Base-by-base conservation (phyloP, 108 stramenopile species). In the Fragilariopsis cylindrus region DNA sequence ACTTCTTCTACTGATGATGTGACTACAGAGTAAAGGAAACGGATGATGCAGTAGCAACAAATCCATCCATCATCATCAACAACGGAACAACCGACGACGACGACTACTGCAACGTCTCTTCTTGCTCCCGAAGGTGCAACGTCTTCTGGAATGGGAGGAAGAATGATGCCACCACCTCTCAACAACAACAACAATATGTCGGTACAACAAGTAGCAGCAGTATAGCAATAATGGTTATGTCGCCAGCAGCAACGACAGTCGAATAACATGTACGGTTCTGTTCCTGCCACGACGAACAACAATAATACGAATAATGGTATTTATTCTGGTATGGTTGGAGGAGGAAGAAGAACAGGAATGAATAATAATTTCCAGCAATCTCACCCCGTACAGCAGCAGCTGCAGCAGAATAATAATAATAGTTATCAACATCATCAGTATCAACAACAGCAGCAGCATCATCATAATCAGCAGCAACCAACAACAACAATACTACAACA, bases 381-480 rank as follows among this genome's bases (percentile, higher is more conserved):
- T 30, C 30, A 30, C 19, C 19, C 19, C 19, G 30, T 30, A 30
- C 30, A 30, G 30, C 30, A 30, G 30, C 30, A 30, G 30, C 30
- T 30, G 30, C 30, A 30, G 30, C n/a, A n/a, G n/a, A n/a, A n/a
- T n/a, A n/a, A n/a, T n/a, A 30, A 30, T 30, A 30, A 30, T 30
- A 18, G 60, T 40, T 52, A 72, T 49, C 50, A 62, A 0, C 0
- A 64, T 8, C 74, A 44, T 30, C 43, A 0, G 42, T 46, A 60
- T 48, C 60, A 56, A 0, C 40, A 40, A 6, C 48, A 65, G 50
- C 72, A 65, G 45, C 57, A 72, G 53, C 65, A 66, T 0, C 8
- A 70, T 43, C 18, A 43, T 13, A 56, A 72, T 0, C 71, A 72
- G 15, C 44, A 72, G 44, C 57, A 72, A n/a, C n/a, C n/a, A n/a